Evolutionary conservation across 1,139 yeast species (phyloP).

Genomic region (Sugiyamaella japonica): DNA sequence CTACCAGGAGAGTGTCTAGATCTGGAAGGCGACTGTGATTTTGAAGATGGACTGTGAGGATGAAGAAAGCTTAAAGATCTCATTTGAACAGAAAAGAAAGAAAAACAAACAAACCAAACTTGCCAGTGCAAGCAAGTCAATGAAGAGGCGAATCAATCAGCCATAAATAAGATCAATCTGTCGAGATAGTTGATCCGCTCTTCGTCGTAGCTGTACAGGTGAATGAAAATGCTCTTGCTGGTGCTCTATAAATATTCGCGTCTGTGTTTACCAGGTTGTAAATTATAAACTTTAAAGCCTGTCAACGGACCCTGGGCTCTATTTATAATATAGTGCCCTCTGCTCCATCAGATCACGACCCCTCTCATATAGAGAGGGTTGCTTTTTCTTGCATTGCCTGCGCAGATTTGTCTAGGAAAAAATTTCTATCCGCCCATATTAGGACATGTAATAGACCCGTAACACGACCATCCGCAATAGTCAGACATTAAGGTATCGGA

Average conservation of each 20-base stretch:
- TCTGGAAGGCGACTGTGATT: conserved; percentile 6
- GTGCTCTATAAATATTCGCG: background rate
- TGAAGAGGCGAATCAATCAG: too few relatives aligned
- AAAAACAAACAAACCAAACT: too few relatives aligned
- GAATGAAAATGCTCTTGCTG: too few relatives aligned
- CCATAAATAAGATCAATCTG: too few relatives aligned
- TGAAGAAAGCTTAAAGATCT: conserved; percentile 9
- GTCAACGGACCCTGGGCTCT: background rate
- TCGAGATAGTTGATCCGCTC: too few relatives aligned
- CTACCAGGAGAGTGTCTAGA: background rate
- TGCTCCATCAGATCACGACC: background rate
- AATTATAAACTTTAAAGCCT: background rate
- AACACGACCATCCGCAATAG: background rate
- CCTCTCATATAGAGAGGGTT: background rate
- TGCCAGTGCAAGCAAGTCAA: too few relatives aligned
- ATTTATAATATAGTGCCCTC: background rate
- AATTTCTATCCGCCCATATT: background rate
- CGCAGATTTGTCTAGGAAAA: background rate
- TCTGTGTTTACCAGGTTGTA: too few relatives aligned
- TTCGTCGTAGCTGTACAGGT: too few relatives aligned
- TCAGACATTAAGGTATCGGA: background rate
- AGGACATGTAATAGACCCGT: background rate
- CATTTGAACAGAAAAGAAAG: background rate
- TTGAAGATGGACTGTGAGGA: background rate
- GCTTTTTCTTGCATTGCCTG: background rate